A percentile compares a stretch with the other conserved stretches of the same genome.
phyloP scores from a whole-genome alignment of 805 yeast species.

The Myxozyma monticola region DNA sequence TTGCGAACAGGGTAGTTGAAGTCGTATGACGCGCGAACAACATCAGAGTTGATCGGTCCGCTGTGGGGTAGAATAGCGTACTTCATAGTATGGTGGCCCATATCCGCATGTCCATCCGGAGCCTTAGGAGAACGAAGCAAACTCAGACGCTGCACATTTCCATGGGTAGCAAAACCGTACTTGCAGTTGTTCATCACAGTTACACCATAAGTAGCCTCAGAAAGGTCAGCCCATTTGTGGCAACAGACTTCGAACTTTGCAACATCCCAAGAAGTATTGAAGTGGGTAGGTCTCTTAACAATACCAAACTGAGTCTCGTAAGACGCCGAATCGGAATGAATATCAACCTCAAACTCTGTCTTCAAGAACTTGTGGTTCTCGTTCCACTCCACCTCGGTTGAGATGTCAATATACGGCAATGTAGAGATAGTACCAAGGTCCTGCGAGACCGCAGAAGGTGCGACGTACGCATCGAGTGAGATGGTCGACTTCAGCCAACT shows the following conservation, averaged over 20 bases:
- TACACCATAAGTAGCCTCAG: slow-evolving; percentile 85
- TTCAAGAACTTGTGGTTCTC: slow-evolving; percentile 85
- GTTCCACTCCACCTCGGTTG: slow-evolving; percentile 76
- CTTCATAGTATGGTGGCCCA: slow-evolving; percentile 80
- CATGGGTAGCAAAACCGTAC: slow-evolving; percentile 91
- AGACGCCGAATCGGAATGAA: slow-evolving; percentile 71
- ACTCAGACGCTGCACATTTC: slow-evolving; percentile 85
- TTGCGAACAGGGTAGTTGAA: slow-evolving; percentile 60
- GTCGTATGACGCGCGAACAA: slow-evolving; percentile 74
- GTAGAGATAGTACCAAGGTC: slow-evolving; percentile 38
- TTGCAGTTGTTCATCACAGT: slow-evolving; percentile 79
- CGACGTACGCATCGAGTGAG: slow-evolving; percentile 58
- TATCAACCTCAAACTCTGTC: slow-evolving; percentile 90
- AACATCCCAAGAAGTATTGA: slow-evolving; percentile 91
- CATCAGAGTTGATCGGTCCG: slow-evolving; percentile 58
- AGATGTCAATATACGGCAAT: slow-evolving; percentile 50
- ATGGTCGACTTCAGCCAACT: slow-evolving; percentile 67
- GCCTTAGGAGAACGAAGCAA: slow-evolving; percentile 87
- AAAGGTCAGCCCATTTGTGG: slow-evolving; percentile 89
- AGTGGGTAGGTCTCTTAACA: slow-evolving; percentile 90
- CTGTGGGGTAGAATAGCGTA: slow-evolving; percentile 83
- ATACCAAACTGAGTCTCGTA: slow-evolving; percentile 95
- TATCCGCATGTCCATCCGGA: slow-evolving; percentile 93
- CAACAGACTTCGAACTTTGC: slow-evolving; percentile 96
- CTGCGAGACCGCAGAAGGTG: slow-evolving; percentile 30